Base-by-base conservation (phyloP, 371 early-diverging fungal genomes). In the Apophysomyces sp. region DNA sequence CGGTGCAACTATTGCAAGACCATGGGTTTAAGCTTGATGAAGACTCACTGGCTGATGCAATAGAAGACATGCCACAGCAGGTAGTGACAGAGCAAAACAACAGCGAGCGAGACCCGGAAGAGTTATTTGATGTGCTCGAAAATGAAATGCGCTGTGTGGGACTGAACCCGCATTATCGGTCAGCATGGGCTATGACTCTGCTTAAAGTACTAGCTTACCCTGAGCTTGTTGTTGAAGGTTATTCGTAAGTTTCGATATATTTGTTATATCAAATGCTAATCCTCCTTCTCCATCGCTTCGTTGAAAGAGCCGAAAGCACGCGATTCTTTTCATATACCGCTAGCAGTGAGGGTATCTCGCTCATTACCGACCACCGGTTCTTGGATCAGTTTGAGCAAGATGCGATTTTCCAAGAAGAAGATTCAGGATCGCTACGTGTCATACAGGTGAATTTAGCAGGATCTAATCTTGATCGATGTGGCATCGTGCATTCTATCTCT, bases 401-500 rank as follows among this genome's bases (percentile, higher is more conserved):
- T 34, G 74, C 73, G 21, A 62, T 91, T 13, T 85, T 85, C 41
- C 80, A 76, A 63, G 85, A 84, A 58, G 75, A 81, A 65, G 82
- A 76, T 16, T 79, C 84, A 3, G 74, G 74, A 27, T 77, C 84
- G 0, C 78, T 88, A 30, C 81, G 87, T 31, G 84, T 89, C 29
- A 88, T 91, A 59, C 90, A 89, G 61, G 82, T 91, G 54, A 89
- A 89, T 68, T 74, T 91, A 65, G 81, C 82, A 52, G 81, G 84
- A n/a, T 81, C 77, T 57, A 73, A 77, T 61, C 56, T 75, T 61
- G 92, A 91, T 63, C 75, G 85, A 40, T 88, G 83, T 56, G 92
- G 92, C 66, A 89, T 91, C 62, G 87, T 89, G 8, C 84, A 85
- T 58, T 89, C 89, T 11, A 89, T 91, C 60, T 84, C 89, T n/a